Conservation (phyloP, 805 yeast species). For the Pichia kluyveri region DNA sequence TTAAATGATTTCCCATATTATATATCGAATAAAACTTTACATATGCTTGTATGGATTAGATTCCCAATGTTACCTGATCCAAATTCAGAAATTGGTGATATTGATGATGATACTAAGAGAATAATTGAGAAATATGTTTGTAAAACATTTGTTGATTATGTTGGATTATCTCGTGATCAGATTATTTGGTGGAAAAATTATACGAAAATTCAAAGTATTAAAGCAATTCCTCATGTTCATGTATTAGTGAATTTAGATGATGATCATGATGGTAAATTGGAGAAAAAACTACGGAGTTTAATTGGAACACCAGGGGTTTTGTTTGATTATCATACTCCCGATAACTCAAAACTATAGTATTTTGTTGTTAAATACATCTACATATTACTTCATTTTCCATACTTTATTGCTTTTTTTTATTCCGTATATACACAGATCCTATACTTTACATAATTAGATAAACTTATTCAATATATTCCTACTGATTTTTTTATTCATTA, state of each 20-base stretch:
- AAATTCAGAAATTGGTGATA: slow-evolving; percentile 40
- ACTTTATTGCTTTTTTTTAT: background rate
- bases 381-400: too few species aligned
- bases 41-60: slow-evolving; percentile 64
- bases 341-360: slow-evolving; percentile 3
- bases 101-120: slow-evolving; percentile 32
- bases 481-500: too few species aligned
- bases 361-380: too few species aligned
- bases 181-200: slow-evolving; percentile 66
- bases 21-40: slow-evolving; percentile 41
- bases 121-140: slow-evolving; percentile 37
- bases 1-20: slow-evolving; percentile 62
- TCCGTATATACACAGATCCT: too few species aligned
- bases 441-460: too few species aligned
- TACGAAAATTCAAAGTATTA: slow-evolving; percentile 60
- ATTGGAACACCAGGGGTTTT: slow-evolving; percentile 9
- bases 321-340: slow-evolving; percentile 2
- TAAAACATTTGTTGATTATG: slow-evolving; percentile 38
- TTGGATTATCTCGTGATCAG: slow-evolving; percentile 32
- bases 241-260: slow-evolving; percentile 38
- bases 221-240: slow-evolving; percentile 62
- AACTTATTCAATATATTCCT: too few species aligned
- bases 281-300: background rate
- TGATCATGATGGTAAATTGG: background rate
- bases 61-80: slow-evolving; percentile 44